A percentile compares a stretch with the other conserved stretches of the same genome.
Conservation (phyloP, 176 grass and related monocot genomes). For the Pontederia paniculata region DNA sequence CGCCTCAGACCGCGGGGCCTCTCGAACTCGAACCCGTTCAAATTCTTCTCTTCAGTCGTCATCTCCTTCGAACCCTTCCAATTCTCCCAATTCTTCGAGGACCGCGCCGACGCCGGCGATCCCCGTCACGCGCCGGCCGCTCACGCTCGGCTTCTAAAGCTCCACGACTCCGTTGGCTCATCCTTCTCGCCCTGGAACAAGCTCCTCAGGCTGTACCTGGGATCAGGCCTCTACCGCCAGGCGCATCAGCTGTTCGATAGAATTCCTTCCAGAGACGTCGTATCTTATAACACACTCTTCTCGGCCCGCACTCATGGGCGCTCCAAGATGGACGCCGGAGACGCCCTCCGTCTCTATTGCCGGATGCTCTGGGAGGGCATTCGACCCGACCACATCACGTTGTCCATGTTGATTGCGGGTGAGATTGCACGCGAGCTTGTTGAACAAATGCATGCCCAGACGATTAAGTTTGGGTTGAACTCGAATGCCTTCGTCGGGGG, state of each 20-base stretch:
- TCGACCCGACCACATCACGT: constrained; percentile 20
- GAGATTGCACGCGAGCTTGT: not conserved
- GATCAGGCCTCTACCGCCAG: not conserved
- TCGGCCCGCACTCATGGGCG: not conserved
- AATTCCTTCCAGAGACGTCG: constrained; percentile 23
- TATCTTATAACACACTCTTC: constrained; percentile 33
- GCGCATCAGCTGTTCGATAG: constrained; percentile 33
- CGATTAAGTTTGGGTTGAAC: constrained; percentile 16
- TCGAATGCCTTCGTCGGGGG: constrained; percentile 26
- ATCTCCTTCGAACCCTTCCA: not conserved
- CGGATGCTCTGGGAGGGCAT: constrained; percentile 20
- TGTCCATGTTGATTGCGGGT: constrained; percentile 12
- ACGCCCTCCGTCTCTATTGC: constrained; percentile 1
- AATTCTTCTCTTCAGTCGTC: not conserved
- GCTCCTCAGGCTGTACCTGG: constrained; percentile 13
- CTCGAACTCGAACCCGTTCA: not conserved
- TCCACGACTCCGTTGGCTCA: not conserved
- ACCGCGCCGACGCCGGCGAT: not conserved
- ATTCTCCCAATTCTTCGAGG: not conserved
- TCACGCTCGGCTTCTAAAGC: constrained; percentile 19
- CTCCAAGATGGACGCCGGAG: not conserved
- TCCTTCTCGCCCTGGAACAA: constrained; percentile 24
- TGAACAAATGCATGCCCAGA: constrained; percentile 22
- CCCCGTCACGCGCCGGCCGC: not conserved
- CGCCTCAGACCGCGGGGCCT: not conserved